These are phyloP conservation scores for Alnus glutinosa DNA, from an alignment of 306 rosid species.

Conservation along the genomic window DNA sequence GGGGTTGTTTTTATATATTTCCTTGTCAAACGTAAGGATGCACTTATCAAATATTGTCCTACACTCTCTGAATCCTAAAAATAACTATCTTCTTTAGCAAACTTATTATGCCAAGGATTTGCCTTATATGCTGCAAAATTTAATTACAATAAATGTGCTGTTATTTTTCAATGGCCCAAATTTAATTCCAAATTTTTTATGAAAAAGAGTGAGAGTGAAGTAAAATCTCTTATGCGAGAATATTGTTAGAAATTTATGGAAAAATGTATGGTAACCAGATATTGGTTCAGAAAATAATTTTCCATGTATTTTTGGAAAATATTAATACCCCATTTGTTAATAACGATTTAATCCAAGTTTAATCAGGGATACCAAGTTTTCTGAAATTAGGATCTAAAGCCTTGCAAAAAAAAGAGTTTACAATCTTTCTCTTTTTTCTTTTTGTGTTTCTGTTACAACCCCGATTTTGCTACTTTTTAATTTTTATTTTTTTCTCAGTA, in stretches of 20 bases:
- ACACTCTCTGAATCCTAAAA: not conserved
- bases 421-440: not conserved
- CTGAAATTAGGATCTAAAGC: not conserved
- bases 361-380: not conserved
- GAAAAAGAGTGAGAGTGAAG: no score
- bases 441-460: not conserved
- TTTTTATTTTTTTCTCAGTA: no score
- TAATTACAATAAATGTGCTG: no score
- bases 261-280: not conserved
- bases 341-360: not conserved
- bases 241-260: not conserved
- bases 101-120: no score
- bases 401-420: not conserved
- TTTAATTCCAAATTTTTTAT: no score
- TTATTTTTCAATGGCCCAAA: no score
- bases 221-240: no score
- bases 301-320: not conserved
- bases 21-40: not conserved
- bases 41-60: not conserved
- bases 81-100: not conserved
- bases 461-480: not conserved
- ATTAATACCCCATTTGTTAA: not conserved
- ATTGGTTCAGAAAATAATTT: not conserved
- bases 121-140: no score
- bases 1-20: no score